Percentiles rank a stretch among this genome's conserved stretches.
phyloP scores from a whole-genome alignment of 2,329 filamentous ascomycete genomes.

The Exophiala bonariae region DNA sequence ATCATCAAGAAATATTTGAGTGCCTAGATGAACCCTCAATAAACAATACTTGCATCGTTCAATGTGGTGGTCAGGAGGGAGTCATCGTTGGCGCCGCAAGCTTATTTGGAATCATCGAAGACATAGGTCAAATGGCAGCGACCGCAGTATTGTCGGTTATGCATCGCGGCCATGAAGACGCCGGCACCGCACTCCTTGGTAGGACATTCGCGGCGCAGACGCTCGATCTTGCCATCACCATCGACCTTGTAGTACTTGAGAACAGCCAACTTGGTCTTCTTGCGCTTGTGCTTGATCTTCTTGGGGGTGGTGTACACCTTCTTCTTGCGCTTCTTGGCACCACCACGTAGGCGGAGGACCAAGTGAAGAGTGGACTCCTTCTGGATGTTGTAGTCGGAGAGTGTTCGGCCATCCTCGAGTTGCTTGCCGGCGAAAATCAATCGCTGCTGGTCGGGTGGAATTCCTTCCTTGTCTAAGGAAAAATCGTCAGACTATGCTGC shows the following conservation, averaged over 20 bases:
- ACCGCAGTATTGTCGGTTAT: constrained; percentile 97
- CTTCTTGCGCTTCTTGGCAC: constrained; percentile 99
- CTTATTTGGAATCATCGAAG: constrained; percentile 30
- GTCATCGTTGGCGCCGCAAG: neutral
- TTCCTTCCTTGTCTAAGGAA: constrained; percentile 94
- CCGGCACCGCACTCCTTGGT: constrained; percentile 95
- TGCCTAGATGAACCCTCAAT: no score
- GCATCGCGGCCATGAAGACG: constrained; percentile 99
- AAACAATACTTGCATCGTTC: no score
- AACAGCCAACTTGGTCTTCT: constrained; percentile 99
- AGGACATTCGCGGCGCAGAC: constrained; percentile 96
- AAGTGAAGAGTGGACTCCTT: constrained; percentile 99
- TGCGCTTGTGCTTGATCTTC: constrained; percentile 99
- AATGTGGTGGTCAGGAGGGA: no score
- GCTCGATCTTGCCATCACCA: constrained; percentile 99
- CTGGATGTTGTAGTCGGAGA: constrained; percentile 99
- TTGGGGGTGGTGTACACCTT: constrained; percentile 99
- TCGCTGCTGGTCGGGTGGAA: constrained; percentile 98
- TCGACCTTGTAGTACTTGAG: constrained; percentile 99
- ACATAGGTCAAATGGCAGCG: constrained; percentile 48
- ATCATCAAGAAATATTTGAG: no score
- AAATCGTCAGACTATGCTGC: constrained; percentile 1
- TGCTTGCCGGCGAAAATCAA: constrained; percentile 99
- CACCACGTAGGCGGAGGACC: constrained; percentile 96
- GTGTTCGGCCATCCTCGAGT: constrained; percentile 98